A percentile compares a stretch with the other conserved stretches of the same genome.
phyloP scores from a whole-genome alignment of 2,329 filamentous ascomycete species.

The Truncatella angustata region DNA sequence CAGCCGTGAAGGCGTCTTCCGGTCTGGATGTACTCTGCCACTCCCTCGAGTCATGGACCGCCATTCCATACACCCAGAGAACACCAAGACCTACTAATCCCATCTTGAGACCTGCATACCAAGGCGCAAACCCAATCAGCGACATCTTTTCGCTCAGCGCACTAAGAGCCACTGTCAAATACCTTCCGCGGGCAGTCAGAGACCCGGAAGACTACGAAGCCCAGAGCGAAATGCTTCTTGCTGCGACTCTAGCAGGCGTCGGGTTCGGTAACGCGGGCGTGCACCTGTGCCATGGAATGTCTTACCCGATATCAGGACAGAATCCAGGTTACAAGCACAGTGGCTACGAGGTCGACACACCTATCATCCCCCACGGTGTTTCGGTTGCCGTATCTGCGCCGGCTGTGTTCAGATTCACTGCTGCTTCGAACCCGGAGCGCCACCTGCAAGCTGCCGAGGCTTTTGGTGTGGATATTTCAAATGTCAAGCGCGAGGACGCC shows the following conservation, averaged over 20 bases:
- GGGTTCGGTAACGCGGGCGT: slow-evolving; percentile 98
- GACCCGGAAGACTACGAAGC: slow-evolving; percentile 92
- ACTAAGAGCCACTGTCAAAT: slow-evolving; percentile 80
- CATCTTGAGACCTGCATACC: slow-evolving; percentile 87
- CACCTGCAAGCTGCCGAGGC: slow-evolving; percentile 86
- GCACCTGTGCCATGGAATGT: slow-evolving; percentile 81
- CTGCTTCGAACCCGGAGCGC: slow-evolving; percentile 84
- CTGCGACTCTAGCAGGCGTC: slow-evolving; percentile 89
- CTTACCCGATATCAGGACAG: slow-evolving; percentile 93
- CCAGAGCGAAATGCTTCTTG: slow-evolving; percentile 92
- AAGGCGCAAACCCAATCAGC: slow-evolving; percentile 95
- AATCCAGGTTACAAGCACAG: slow-evolving; percentile 87
- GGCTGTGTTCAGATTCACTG: slow-evolving; percentile 92
- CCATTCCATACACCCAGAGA: slow-evolving; percentile 89
- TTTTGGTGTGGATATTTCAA: slow-evolving; percentile 85
- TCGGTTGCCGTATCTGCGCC: slow-evolving; percentile 92
- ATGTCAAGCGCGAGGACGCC: slow-evolving; percentile 84
- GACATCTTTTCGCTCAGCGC: slow-evolving; percentile 95
- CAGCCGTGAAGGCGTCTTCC: slow-evolving; percentile 86
- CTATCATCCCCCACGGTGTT: slow-evolving; percentile 94
- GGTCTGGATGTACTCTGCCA: slow-evolving; percentile 96
- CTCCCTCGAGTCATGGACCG: slow-evolving; percentile 94
- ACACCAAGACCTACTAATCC: slow-evolving; percentile 83
- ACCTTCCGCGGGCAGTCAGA: slow-evolving; percentile 81
- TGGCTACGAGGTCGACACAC: slow-evolving; percentile 74